Evolutionary conservation across 352 stramenopile species (phyloP).

Genomic region (Globisporangium echinulatum): DNA sequence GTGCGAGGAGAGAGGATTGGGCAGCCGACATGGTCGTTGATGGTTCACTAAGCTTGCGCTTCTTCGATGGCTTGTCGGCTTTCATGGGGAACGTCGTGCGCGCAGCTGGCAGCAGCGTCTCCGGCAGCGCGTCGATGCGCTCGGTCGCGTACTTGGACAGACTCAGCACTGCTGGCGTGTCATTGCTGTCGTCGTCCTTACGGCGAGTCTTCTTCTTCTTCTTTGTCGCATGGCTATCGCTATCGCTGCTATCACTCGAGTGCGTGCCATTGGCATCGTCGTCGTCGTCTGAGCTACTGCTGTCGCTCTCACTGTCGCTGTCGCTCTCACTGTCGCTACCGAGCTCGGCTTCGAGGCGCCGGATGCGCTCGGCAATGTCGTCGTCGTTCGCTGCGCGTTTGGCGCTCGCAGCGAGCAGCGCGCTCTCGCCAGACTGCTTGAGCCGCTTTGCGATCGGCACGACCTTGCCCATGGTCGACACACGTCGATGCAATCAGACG

Average conservation of each 20-base stretch:
- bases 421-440: constrained; percentile 66
- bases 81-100: constrained; percentile 16
- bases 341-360: constrained; percentile 64
- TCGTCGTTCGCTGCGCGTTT: constrained; percentile 32
- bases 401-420: constrained; percentile 21
- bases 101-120: constrained; percentile 40
- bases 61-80: constrained; percentile 26
- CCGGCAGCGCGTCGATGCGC: constrained; percentile 53
- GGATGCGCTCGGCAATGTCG: constrained; percentile 63
- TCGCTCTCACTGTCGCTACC: constrained; percentile 18
- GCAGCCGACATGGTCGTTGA: constrained; percentile 11
- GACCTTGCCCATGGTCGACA: constrained; percentile 17
- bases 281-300: constrained; percentile 14
- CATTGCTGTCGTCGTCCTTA: constrained; percentile 5
- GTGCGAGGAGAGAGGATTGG: constrained; percentile 30
- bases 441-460: constrained; percentile 81
- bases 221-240: neutral
- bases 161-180: constrained; percentile 34
- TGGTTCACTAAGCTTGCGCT: constrained; percentile 28
- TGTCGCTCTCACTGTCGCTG: constrained; percentile 11
- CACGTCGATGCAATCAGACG: neutral
- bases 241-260: neutral
- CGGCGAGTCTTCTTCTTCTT: neutral
- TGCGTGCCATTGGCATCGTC: neutral
- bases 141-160: constrained; percentile 64